Percentiles rank a stretch among this genome's conserved stretches.
Evolutionary conservation across 768 basidiomycete genomes (phyloP).

Genomic region (Mycena indigotica): DNA sequence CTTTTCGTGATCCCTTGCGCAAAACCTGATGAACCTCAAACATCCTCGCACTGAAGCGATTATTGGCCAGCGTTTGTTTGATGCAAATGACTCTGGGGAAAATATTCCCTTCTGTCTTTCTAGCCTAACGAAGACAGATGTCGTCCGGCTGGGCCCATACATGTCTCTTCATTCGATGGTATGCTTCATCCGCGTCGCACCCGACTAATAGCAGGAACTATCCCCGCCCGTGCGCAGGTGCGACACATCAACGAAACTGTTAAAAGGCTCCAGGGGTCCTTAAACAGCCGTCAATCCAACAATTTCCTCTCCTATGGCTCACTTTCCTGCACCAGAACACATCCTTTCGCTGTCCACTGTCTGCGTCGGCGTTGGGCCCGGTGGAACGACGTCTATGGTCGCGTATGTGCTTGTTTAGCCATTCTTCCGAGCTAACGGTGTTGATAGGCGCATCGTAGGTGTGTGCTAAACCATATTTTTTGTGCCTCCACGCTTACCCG

Average conservation of each 20-base stretch:
- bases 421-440: background rate
- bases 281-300: slow-evolving; percentile 11
- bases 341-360: slow-evolving; percentile 64
- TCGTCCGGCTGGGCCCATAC: slow-evolving; percentile 27
- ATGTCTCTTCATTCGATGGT: slow-evolving; percentile 31
- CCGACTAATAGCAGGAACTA: slow-evolving; percentile 28
- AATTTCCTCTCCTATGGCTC: slow-evolving; percentile 36
- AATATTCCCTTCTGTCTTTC: background rate
- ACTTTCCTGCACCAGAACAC: slow-evolving; percentile 42
- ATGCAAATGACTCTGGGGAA: too few relatives aligned
- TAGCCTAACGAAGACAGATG: slow-evolving; percentile 3
- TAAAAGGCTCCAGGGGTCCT: slow-evolving; percentile 10
- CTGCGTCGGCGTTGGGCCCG: slow-evolving; percentile 79
- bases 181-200: slow-evolving; percentile 27
- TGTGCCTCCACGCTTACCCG: slow-evolving; percentile 30
- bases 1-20: background rate
- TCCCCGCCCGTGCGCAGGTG: slow-evolving; percentile 27
- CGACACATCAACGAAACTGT: slow-evolving; percentile 6
- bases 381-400: slow-evolving; percentile 80
- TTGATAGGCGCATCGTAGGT: slow-evolving; percentile 43
- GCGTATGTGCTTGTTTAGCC: slow-evolving; percentile 55
- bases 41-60: too few relatives aligned
- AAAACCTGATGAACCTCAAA: background rate
- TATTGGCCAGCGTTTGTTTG: too few relatives aligned
- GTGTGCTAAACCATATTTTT: slow-evolving; percentile 15